Evolutionary conservation across 768 basidiomycete species (phyloP), one percentile per base, ranked within the genome.

Genomic region (Phanerodontia chrysosporium): DNA sequence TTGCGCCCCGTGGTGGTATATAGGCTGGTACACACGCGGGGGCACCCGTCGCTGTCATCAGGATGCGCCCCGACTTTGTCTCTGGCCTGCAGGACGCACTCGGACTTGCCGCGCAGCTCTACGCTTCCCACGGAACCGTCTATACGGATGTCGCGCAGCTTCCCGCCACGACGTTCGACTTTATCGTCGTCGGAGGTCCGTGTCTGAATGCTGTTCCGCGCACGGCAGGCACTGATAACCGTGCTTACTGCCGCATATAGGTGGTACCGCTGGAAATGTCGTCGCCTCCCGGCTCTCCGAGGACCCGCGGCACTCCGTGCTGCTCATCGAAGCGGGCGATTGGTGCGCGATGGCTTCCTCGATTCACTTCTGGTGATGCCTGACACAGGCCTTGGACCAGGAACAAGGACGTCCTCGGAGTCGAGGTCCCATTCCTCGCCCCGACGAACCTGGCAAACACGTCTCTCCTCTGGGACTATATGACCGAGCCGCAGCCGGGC

Each of bases 381-480:
- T 24, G 10, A 25, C 18, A n/a, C 21, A 51, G 10, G 12, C 51
- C 44, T 59, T 13, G 6, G 32, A 14, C 22, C 57, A 67, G 64
- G 32, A 57, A 61, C 44, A 51, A 36, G 21, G 66, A 60, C 9
- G 57, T 63, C 13, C 45, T 62, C n/a, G 45, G 44, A 0, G 42
- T 64, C 6, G 62, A 66, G 22, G 61, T 64, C 7, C 67, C 67
- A 2, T 62, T 58, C 51, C 51, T 65, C 27, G 63, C 62, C 21
- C 36, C 45, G 3, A 48, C 58, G 7, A 53, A 53, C 52, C 57
- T 65, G 21, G 65, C 67, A 3, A 59, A 58, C 22, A 66, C 66
- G 1, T 35, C 60, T 1, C 55, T 62, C 48, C 62, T 64, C 59
- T 72, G 71, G 71, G 70, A 72, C 59, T 71, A 66, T 52, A 68